These are phyloP conservation scores for Blumeria graminis DNA, from an alignment of 2,329 filamentous ascomycete species.

Conservation along the genomic window DNA sequence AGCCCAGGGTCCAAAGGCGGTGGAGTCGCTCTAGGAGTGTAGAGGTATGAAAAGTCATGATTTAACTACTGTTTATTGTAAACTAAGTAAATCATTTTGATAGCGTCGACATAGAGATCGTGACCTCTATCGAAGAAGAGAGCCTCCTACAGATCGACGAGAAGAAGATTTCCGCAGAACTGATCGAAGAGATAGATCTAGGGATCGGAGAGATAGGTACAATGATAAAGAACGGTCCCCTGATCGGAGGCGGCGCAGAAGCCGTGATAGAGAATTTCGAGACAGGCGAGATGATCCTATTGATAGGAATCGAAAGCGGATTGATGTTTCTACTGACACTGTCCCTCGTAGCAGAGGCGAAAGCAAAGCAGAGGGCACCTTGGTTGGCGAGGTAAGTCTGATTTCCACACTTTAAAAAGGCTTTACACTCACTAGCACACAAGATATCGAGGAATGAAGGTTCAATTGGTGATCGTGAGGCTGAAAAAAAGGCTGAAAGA, in stretches of 20 bases:
- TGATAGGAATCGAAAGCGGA: constrained; percentile 36
- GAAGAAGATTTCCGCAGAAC: constrained; percentile 41
- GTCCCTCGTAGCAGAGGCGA: constrained; percentile 40
- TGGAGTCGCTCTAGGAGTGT: constrained; percentile 35
- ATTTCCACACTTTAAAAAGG: background rate
- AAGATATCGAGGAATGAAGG: background rate
- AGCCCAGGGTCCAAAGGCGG: constrained; percentile 24
- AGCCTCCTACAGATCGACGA: constrained; percentile 43
- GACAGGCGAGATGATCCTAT: constrained; percentile 49
- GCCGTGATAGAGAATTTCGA: constrained; percentile 45
- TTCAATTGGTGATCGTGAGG: constrained; percentile 32
- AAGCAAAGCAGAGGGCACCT: constrained; percentile 27
- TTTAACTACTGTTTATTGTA: constrained; percentile 2
- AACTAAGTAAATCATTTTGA: constrained; percentile 18
- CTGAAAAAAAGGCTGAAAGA: constrained; percentile 56
- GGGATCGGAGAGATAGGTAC: constrained; percentile 35
- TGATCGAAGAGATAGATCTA: constrained; percentile 33
- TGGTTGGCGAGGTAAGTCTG: constrained; percentile 31
- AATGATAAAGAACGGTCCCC: constrained; percentile 33
- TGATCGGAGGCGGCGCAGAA: constrained; percentile 31
- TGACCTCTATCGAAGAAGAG: constrained; percentile 38
- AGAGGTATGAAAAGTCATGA: constrained; percentile 25
- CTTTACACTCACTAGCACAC: too few species aligned
- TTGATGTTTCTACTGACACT: constrained; percentile 49
- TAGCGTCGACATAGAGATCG: constrained; percentile 37